These are phyloP conservation scores for Irpex sp. DNA, from an alignment of 1,284 basidiomycete genomes.

Conservation along the genomic window DNA sequence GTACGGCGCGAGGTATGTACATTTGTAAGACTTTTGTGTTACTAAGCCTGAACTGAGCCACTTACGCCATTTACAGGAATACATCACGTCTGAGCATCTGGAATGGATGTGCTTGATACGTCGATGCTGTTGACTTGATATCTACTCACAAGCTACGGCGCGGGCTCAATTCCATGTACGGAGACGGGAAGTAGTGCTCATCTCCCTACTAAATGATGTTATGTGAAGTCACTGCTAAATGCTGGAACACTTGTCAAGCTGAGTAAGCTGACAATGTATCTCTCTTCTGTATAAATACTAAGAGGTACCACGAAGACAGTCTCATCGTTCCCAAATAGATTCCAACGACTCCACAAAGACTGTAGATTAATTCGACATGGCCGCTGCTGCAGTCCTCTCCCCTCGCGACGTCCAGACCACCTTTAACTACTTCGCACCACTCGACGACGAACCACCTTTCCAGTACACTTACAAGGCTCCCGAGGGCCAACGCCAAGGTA, in stretches of 20 bases:
- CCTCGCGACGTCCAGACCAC: constrained; percentile 29
- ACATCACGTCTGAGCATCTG: neutral
- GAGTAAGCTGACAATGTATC: neutral
- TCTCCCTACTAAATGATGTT: neutral
- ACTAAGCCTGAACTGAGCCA: neutral
- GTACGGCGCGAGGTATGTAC: neutral
- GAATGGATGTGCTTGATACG: neutral
- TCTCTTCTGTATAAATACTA: neutral
- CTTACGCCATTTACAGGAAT: neutral
- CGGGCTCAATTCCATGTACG: neutral
- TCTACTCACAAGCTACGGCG: neutral
- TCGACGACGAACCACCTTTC: constrained; percentile 22
- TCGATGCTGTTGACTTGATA: neutral
- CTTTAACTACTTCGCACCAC: constrained; percentile 28
- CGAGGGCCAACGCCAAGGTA: constrained; percentile 18
- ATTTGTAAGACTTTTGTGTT: neutral
- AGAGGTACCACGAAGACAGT: neutral
- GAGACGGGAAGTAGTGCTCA: neutral
- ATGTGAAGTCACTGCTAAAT: neutral
- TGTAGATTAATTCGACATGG: constrained; percentile 16
- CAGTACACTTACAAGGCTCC: constrained; percentile 24
- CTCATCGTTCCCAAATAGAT: neutral
- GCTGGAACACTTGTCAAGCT: neutral
- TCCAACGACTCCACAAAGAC: neutral
- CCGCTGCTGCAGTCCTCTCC: constrained; percentile 24